Conservation (phyloP, 2,329 filamentous ascomycete genomes). For the Magnaporthales sp. region DNA sequence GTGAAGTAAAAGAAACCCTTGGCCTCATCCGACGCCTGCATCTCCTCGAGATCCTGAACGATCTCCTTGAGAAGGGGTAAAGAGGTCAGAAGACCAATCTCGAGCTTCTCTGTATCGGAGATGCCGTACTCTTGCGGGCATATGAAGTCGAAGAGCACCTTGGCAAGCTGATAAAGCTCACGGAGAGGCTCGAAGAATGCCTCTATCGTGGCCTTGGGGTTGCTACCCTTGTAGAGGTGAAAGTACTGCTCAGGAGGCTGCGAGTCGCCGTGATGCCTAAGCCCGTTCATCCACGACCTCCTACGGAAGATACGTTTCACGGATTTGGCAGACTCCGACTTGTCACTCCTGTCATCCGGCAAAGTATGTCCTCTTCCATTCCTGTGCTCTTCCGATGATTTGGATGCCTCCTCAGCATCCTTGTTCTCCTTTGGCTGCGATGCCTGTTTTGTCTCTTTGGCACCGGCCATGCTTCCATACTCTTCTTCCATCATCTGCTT, state of each 20-base stretch:
- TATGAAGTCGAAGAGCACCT: constrained; percentile 96
- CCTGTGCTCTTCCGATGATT: constrained; percentile 26
- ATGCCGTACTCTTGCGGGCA: constrained; percentile 98
- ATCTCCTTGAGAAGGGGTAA: constrained; percentile 93
- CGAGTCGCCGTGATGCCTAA: constrained; percentile 36
- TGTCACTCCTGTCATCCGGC: constrained; percentile 5
- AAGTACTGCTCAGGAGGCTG: constrained; percentile 69
- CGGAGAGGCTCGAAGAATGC: constrained; percentile 79
- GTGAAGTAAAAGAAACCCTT: constrained; percentile 99
- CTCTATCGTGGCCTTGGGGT: constrained; percentile 73
- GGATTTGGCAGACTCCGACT: constrained; percentile 15
- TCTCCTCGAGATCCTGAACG: constrained; percentile 91
- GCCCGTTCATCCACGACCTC: constrained; percentile 49
- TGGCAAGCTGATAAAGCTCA: constrained; percentile 87
- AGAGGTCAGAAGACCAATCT: constrained; percentile 91
- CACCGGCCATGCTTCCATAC: constrained; percentile 29
- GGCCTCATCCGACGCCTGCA: constrained; percentile 87
- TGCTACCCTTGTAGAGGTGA: constrained; percentile 73
- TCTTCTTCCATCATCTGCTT: constrained; percentile 70
- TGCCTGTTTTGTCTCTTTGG: constrained; percentile 5
- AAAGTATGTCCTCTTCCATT: constrained; percentile 14
- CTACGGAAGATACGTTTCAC: constrained; percentile 49
- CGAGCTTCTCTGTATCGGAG: constrained; percentile 90
- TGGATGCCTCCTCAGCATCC: constrained; percentile 28
- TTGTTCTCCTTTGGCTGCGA: constrained; percentile 28